Percentiles rank a stretch among this genome's conserved stretches.
phyloP scores from a whole-genome alignment of 768 basidiomycete species.

The Naganishia kalamii region DNA sequence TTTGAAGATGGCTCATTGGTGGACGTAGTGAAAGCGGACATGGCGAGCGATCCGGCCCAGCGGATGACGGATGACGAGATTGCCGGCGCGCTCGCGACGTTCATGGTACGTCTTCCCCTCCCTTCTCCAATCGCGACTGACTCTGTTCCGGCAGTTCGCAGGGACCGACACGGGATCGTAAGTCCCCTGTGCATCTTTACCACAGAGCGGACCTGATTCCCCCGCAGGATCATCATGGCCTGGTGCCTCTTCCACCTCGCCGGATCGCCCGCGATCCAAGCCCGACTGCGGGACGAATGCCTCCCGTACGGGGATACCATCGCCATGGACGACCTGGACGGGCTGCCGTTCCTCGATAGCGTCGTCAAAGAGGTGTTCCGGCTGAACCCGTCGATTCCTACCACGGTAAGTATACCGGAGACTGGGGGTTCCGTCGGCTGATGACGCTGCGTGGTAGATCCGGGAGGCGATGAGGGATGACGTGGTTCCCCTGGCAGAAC shows the following conservation, averaged over 20 bases:
- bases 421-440: background rate
- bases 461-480: conserved; percentile 28
- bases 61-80: conserved; percentile 9
- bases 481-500: conserved; percentile 27
- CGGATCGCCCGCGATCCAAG: conserved; percentile 19
- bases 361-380: conserved; percentile 29
- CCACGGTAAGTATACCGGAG: conserved; percentile 24
- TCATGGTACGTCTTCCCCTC: conserved; percentile 9
- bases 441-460: conserved; percentile 21
- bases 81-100: background rate
- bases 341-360: conserved; percentile 28
- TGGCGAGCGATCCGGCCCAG: background rate
- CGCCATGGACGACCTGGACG: conserved; percentile 28
- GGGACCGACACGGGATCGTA: conserved; percentile 32
- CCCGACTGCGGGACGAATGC: conserved; percentile 24
- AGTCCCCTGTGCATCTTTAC: background rate
- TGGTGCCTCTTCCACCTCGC: conserved; percentile 26
- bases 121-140: too few relatives aligned
- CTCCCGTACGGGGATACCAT: conserved; percentile 24
- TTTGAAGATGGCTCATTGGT: too few relatives aligned
- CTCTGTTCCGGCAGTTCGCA: conserved; percentile 20
- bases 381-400: conserved; percentile 27
- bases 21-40: conserved; percentile 3
- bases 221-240: conserved; percentile 23
- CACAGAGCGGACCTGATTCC: background rate